Conservation (phyloP, 2,329 filamentous ascomycete genomes). For the Rhinocladiella mackenziei region DNA sequence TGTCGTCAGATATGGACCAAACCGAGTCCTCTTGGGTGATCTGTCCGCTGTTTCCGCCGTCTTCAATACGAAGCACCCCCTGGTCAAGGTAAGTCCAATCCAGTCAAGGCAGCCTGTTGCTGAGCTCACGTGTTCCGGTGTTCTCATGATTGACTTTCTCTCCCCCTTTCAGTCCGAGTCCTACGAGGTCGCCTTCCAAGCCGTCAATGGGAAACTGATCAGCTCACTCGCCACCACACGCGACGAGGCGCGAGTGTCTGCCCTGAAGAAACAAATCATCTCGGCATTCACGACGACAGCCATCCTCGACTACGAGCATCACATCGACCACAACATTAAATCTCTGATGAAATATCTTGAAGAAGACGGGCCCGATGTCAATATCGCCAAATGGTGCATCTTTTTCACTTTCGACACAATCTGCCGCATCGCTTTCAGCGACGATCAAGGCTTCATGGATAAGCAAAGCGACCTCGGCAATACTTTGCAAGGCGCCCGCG, state of each 20-base stretch:
- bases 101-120: too few species aligned
- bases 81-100: constrained; percentile 6
- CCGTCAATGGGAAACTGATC: constrained; percentile 6
- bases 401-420: constrained; percentile 76
- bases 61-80: constrained; percentile 1
- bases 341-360: constrained; percentile 4
- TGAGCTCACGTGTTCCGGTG: too few species aligned
- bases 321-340: constrained; percentile 5
- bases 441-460: constrained; percentile 70
- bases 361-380: neutral
- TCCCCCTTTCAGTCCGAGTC: constrained; percentile 10
- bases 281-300: constrained; percentile 15
- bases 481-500: constrained; percentile 7
- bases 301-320: constrained; percentile 11
- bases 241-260: constrained; percentile 10
- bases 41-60: constrained; percentile 11
- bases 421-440: constrained; percentile 42
- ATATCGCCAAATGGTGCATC: constrained; percentile 58
- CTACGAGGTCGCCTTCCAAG: constrained; percentile 5
- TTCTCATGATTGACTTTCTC: neutral
- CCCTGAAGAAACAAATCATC: constrained; percentile 10
- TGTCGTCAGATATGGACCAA: constrained; percentile 17
- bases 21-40: constrained; percentile 11
- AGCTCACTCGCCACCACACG: constrained; percentile 17
- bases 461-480: constrained; percentile 65